Percentiles rank a stretch among this genome's conserved stretches.
Evolutionary conservation across 208 protist genomes (phyloP).

Genomic region (Angomonas ambiguus): DNA sequence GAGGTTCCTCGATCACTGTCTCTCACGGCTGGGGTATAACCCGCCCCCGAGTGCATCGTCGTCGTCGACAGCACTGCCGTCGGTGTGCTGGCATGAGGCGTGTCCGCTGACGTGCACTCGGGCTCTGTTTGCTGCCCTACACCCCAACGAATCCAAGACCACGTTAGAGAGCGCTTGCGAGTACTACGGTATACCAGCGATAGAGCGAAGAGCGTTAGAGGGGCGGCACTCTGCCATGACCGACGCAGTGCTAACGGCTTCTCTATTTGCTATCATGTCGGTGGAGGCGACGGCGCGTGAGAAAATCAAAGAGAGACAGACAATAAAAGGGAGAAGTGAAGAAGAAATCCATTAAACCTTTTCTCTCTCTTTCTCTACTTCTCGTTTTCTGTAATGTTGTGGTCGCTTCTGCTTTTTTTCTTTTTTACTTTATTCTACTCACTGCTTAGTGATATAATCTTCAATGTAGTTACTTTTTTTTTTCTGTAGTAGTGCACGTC

Average conservation of each 20-base stretch:
- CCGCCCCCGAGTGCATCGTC: no score
- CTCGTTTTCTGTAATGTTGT: no score
- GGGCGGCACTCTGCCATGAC: constrained; percentile 37
- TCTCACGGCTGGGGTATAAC: constrained; percentile 29
- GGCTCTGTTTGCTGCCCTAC: no score
- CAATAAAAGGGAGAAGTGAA: no score
- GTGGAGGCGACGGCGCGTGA: no score
- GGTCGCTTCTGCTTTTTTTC: not conserved
- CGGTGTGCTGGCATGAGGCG: no score
- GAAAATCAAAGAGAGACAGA: no score
- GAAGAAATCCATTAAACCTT: no score
- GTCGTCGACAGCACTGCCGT: no score
- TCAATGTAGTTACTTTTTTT: constrained; percentile 9
- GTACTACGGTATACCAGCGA: constrained; percentile 34
- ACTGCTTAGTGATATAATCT: constrained; percentile 9
- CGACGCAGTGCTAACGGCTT: constrained; percentile 49
- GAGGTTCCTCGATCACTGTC: constrained; percentile 32
- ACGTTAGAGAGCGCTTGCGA: constrained; percentile 36
- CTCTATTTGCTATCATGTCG: constrained; percentile 34
- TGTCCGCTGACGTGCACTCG: no score
- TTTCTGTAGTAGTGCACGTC: not conserved
- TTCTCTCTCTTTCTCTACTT: no score
- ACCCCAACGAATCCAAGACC: not conserved
- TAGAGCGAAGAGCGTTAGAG: constrained; percentile 16
- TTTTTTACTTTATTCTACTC: not conserved